Evolutionary conservation across 495 filamentous ascomycete genomes (phyloP).

Genomic region (Tuber brumale): DNA sequence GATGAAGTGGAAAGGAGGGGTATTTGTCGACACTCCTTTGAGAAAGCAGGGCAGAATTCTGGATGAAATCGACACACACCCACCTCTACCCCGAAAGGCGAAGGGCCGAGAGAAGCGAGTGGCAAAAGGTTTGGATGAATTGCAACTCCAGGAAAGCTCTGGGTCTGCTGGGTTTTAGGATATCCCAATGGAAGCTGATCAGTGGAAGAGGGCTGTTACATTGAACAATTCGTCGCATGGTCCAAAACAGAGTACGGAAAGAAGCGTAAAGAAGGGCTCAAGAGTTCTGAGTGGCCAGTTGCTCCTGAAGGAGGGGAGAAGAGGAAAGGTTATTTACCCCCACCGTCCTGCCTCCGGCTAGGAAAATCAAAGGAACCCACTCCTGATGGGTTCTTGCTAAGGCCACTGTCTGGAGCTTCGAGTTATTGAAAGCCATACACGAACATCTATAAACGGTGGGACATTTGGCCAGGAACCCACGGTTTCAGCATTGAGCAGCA

Average conservation of each 20-base stretch:
- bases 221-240: not conserved
- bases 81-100: not conserved
- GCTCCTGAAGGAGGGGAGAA: conserved; percentile 8
- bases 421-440: not conserved
- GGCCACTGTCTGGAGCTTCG: not conserved
- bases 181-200: conserved; percentile 16
- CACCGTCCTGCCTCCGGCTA: conserved; percentile 7
- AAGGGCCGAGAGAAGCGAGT: not conserved
- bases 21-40: conserved; percentile 9
- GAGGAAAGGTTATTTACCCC: conserved; percentile 12
- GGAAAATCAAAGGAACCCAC: conserved; percentile 7
- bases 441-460: conserved; percentile 12
- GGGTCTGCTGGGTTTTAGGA: not conserved
- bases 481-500: conserved; percentile 17
- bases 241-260: not conserved
- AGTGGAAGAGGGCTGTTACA: conserved; percentile 13
- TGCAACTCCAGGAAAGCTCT: not conserved
- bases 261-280: conserved; percentile 8
- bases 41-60: conserved; percentile 25
- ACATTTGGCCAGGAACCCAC: conserved; percentile 29
- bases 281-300: not conserved
- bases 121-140: not conserved
- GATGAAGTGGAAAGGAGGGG: conserved; percentile 22
- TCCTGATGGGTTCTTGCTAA: not conserved
- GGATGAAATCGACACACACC: conserved; percentile 12